Evolutionary conservation across 768 basidiomycete genomes (phyloP).

Genomic region (Pleurotus salmoneostramineus): DNA sequence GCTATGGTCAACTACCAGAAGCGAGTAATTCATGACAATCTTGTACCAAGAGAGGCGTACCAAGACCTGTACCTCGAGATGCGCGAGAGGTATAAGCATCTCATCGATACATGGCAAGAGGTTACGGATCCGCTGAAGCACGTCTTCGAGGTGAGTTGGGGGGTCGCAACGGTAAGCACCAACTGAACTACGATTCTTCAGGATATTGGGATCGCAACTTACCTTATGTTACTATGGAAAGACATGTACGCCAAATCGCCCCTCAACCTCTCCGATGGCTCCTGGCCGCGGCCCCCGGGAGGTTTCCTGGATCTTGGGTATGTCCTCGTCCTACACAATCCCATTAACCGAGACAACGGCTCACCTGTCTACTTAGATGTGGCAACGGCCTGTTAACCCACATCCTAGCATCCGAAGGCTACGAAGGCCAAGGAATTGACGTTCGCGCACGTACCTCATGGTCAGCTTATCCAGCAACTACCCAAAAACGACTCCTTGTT

Average conservation of each 20-base stretch:
- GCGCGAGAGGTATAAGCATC: slow-evolving; percentile 78
- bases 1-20: slow-evolving; percentile 80
- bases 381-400: slow-evolving; percentile 93
- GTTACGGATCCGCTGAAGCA: slow-evolving; percentile 86
- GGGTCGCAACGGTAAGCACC: too few species aligned
- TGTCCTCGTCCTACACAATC: slow-evolving; percentile 13
- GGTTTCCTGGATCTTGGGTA: slow-evolving; percentile 92
- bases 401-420: slow-evolving; percentile 82
- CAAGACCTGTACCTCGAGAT: slow-evolving; percentile 89
- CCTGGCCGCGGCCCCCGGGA: slow-evolving; percentile 74
- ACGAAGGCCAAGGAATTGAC: slow-evolving; percentile 81
- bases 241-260: slow-evolving; percentile 43
- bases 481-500: slow-evolving; percentile 59
- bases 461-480: slow-evolving; percentile 65
- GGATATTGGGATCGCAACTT: slow-evolving; percentile 96
- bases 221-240: slow-evolving; percentile 90
- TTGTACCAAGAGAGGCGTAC: slow-evolving; percentile 73
- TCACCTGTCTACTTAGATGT: slow-evolving; percentile 44
- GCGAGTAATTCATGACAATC: slow-evolving; percentile 76
- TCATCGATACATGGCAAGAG: slow-evolving; percentile 75
- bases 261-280: slow-evolving; percentile 46
- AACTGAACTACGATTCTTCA: slow-evolving; percentile 21
- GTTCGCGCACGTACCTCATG: slow-evolving; percentile 84
- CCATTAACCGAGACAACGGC: not conserved
- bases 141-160: slow-evolving; percentile 71